Evolutionary conservation across 176 grass and related monocot species (phyloP), one percentile per base, ranked within the genome.

Genomic region (Tuctoria greenei): DNA sequence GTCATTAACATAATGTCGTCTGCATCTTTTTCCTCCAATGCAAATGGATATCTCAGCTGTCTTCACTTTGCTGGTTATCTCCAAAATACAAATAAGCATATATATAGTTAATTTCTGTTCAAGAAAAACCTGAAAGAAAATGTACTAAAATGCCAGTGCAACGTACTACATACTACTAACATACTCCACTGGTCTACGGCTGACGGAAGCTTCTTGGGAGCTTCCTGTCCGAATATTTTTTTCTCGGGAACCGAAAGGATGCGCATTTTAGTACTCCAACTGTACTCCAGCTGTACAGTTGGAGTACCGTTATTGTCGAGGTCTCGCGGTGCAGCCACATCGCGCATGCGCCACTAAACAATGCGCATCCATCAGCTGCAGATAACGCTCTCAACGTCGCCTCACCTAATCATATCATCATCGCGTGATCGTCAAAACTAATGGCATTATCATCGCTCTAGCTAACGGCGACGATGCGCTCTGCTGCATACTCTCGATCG

Each of bases 201-300:
- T 41, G 6, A 1, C 9, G n/a, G 80, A 88, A 83, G 81, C 75
- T 75, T 79, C 85, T 16, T 36, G 36, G 68, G 47, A 83, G 80
- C 69, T 79, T 88, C 81, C 12, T 25, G 15, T 38, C 86, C 31
- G 52, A 56, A 74, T 66, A 66, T 37, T 37, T 43, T 37, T 43
- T 62, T 39, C 61, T 54, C 1, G 0, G 3, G 51, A n/a, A 51
- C 47, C 47, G 5, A 5, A 51, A 37, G 40, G 66, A 61, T 69
- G n/a, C n/a, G n/a, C n/a, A n/a, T n/a, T n/a, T n/a, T n/a, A n/a
- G n/a, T n/a, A n/a, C n/a, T n/a, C n/a, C n/a, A n/a, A n/a, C n/a
- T n/a, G n/a, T n/a, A n/a, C n/a, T n/a, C 66, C 77, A 80, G 77
- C 66, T 80, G 77, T 70, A 61, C 54, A 70, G 47, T 47, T 10